Conservation (phyloP, 257 asterid species). For the Solanum phureja region DNA sequence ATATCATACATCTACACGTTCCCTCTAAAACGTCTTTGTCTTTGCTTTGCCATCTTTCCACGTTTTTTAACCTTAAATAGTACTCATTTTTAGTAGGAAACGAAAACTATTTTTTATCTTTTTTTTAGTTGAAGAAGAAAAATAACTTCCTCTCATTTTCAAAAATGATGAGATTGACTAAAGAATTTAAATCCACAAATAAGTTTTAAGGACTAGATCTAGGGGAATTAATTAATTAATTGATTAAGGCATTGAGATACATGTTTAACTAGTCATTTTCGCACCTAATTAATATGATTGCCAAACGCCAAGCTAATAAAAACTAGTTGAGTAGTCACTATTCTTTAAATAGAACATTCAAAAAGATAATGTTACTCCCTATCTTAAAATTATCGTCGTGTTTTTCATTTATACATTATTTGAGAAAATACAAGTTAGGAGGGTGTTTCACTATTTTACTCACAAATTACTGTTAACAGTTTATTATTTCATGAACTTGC, state of each 20-base stretch:
- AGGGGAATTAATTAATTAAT: not conserved
- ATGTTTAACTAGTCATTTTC: not conserved
- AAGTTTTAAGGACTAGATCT: not conserved
- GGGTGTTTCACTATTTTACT: not conserved
- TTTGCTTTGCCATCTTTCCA: not conserved
- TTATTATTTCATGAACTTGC: not conserved
- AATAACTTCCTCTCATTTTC: not conserved
- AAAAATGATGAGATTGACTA: not conserved
- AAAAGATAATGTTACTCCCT: not conserved
- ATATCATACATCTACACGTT: not conserved
- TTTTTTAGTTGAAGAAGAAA: not conserved
- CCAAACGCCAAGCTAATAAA: not conserved
- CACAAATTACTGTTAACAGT: not conserved
- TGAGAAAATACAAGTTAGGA: rapidly evolving
- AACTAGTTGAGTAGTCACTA: not conserved
- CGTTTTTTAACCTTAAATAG: not conserved
- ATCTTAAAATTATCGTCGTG: not conserved
- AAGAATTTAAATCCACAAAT: not conserved
- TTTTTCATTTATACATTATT: not conserved
- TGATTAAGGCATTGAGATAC: not conserved
- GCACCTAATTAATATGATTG: not conserved
- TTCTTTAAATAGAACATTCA: not conserved
- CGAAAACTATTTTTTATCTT: not conserved
- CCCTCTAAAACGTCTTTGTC: not conserved
- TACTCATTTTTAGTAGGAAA: not conserved